Conservation (phyloP, 768 basidiomycete genomes). For the Lactarius tabidus region DNA sequence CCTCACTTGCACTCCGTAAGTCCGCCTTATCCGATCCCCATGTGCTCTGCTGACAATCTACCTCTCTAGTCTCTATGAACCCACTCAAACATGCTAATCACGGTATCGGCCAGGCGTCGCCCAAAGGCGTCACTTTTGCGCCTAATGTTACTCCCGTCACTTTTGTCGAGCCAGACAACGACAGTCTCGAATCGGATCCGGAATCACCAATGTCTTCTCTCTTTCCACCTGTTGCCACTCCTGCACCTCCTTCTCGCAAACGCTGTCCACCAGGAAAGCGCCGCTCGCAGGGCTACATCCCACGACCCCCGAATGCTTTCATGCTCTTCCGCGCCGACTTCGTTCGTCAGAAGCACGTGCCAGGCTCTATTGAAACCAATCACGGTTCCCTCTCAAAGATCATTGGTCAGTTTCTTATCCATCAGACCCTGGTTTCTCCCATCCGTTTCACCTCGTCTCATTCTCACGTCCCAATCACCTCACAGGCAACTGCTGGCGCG, state of each 20-base stretch:
- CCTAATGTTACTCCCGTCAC: constrained; percentile 58
- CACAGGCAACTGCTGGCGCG: constrained; percentile 55
- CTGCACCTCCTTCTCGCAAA: constrained; percentile 40
- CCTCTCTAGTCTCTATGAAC: constrained; percentile 27
- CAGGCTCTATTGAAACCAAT: constrained; percentile 48
- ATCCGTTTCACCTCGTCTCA: not conserved
- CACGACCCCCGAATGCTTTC: constrained; percentile 38
- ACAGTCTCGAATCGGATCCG: constrained; percentile 33
- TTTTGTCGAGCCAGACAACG: constrained; percentile 38
- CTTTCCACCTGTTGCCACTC: constrained; percentile 51
- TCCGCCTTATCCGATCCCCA: not conserved
- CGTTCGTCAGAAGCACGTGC: constrained; percentile 44
- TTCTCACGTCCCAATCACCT: not conserved
- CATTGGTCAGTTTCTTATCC: constrained; percentile 32
- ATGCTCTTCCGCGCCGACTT: constrained; percentile 33
- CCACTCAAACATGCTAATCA: constrained; percentile 52
- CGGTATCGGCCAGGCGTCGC: constrained; percentile 40
- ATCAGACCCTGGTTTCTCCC: not conserved
- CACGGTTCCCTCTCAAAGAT: constrained; percentile 49
- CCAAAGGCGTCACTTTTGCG: constrained; percentile 56
- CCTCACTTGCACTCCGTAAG: constrained; percentile 25
- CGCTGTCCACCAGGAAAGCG: constrained; percentile 60
- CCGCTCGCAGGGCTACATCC: constrained; percentile 46
- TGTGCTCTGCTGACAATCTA: not conserved
- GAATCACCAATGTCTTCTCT: constrained; percentile 39